Conservation (phyloP, 768 basidiomycete genomes). For the Hygrophoropsis aurantiaca region DNA sequence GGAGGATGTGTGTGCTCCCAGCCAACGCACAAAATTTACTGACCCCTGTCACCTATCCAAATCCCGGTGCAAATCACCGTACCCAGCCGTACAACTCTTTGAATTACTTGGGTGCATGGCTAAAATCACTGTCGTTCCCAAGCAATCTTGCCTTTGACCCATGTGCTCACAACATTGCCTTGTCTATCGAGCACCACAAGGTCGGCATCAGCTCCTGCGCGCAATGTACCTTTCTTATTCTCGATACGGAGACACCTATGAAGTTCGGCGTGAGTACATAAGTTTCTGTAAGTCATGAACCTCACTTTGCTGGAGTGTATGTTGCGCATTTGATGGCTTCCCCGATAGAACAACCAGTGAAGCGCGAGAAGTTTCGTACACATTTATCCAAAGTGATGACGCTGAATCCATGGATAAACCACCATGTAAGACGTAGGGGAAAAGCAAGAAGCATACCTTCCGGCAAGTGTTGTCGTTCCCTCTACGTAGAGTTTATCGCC, state of each 20-base stretch:
- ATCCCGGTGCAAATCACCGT: too few species aligned
- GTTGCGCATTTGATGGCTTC: constrained; percentile 88
- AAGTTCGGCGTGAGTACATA: constrained; percentile 5
- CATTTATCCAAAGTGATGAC: constrained; percentile 84
- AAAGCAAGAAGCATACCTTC: constrained; percentile 52
- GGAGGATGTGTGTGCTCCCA: too few species aligned
- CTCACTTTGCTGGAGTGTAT: constrained; percentile 77
- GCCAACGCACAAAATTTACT: too few species aligned
- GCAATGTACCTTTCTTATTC: constrained; percentile 75
- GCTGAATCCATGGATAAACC: constrained; percentile 35
- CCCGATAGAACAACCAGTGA: constrained; percentile 80
- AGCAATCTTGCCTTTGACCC: constrained; percentile 74
- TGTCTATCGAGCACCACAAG: constrained; percentile 70
- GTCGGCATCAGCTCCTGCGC: constrained; percentile 85
- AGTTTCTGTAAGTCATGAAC: background rate
- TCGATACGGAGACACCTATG: constrained; percentile 75
- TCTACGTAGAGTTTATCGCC: constrained; percentile 80
- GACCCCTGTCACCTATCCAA: too few species aligned
- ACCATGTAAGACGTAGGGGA: constrained; percentile 1
- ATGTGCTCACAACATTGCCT: constrained; percentile 68
- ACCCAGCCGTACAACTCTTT: too few species aligned
- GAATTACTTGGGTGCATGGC: too few species aligned
- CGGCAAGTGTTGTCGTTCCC: constrained; percentile 85
- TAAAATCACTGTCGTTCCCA: constrained; percentile 47
- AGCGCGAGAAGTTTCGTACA: constrained; percentile 80